A percentile compares a stretch with the other conserved stretches of the same genome.
Conservation (phyloP, 805 yeast genomes). For the Vanderwaltozyma polyspora region DNA sequence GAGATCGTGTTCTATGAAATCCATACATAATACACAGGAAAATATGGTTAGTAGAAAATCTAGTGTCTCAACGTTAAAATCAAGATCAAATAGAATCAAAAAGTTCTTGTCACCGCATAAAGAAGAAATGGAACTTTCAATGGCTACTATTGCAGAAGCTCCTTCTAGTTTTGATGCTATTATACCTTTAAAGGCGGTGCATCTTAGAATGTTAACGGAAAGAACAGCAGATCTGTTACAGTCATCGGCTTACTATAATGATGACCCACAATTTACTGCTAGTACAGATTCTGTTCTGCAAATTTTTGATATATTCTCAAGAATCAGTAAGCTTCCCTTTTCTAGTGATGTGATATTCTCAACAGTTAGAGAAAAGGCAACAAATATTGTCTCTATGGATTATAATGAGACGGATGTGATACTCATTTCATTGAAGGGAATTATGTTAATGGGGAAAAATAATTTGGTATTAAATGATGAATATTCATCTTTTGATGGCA, state of each 20-base stretch:
- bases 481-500: constrained; percentile 18
- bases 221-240: constrained; percentile 61
- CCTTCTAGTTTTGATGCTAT: constrained; percentile 15
- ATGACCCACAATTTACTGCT: constrained; percentile 19
- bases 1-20: neutral
- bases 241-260: constrained; percentile 37
- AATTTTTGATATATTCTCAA: constrained; percentile 28
- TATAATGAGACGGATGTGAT: constrained; percentile 10
- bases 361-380: constrained; percentile 21
- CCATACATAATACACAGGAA: neutral
- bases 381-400: constrained; percentile 12
- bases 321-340: constrained; percentile 37
- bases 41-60: constrained; percentile 10
- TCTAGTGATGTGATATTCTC: constrained; percentile 50
- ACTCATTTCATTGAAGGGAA: constrained; percentile 21
- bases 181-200: constrained; percentile 22
- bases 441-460: constrained; percentile 12
- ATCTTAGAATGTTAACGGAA: constrained; percentile 49
- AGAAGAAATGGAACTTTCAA: constrained; percentile 4
- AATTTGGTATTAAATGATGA: constrained; percentile 9
- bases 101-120: constrained; percentile 10
- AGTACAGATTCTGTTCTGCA: constrained; percentile 24
- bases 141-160: constrained; percentile 11
- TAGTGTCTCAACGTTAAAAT: constrained; percentile 11
- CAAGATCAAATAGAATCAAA: constrained; percentile 10